These are phyloP conservation scores for Pichia rugopelliculosa DNA, from an alignment of 805 yeast genomes.

Conservation along the genomic window DNA sequence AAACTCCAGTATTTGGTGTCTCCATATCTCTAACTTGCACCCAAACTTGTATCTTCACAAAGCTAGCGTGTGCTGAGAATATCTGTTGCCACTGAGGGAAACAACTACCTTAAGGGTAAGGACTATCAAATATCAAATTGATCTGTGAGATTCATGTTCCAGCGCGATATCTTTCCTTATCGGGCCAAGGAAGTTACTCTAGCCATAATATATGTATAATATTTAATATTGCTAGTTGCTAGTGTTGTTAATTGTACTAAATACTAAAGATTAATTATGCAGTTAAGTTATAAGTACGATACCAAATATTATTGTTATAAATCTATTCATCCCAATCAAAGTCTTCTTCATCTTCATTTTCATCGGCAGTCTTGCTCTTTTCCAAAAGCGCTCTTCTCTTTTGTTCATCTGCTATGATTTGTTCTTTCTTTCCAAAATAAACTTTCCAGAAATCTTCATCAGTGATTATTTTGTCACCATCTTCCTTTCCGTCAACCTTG, in stretches of 20 bases:
- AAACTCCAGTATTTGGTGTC: constrained; percentile 3
- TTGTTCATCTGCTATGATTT: constrained; percentile 54
- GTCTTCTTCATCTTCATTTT: constrained; percentile 40
- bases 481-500: constrained; percentile 32
- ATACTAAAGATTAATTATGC: too few species aligned
- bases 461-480: constrained; percentile 22
- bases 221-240: too few species aligned
- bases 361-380: constrained; percentile 27
- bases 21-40: background rate
- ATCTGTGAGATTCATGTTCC: background rate
- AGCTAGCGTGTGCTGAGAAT: background rate
- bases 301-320: background rate
- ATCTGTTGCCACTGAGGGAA: background rate
- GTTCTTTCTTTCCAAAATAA: constrained; percentile 49
- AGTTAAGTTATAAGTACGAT: too few species aligned
- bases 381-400: constrained; percentile 57
- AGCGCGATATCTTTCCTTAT: background rate
- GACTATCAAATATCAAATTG: background rate
- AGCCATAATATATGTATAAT: too few species aligned
- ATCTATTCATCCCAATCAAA: constrained; percentile 42
- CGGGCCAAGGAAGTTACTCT: too few species aligned
- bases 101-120: background rate
- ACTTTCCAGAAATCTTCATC: constrained; percentile 69
- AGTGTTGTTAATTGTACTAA: too few species aligned
- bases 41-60: too few species aligned